Evolutionary conservation across 176 grass and related monocot species (phyloP), one percentile per base, ranked within the genome.

Genomic region (Panicum miliaceum): DNA sequence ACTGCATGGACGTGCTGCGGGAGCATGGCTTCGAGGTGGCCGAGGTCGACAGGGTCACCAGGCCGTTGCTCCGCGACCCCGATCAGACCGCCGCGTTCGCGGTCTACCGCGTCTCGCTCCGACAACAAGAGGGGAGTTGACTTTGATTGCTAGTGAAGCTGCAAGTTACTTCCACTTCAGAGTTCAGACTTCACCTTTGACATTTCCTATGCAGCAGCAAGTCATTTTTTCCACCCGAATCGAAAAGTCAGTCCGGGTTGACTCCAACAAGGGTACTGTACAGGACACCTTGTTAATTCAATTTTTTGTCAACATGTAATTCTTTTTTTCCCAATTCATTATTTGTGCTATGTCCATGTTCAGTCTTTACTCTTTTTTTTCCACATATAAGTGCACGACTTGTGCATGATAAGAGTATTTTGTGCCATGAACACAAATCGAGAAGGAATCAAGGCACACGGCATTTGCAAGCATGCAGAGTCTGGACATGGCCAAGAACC

Each of bases 1-100:
- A 89, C 0, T 89, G 94, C 79, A 13, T 93, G 67, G 82, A 83
- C 53, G 86, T 84, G 77, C 85, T 93, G 34, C 12, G 81, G 29
- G 73, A 79, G 15, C 40, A 89, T 4, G 91, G 89, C 18, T 91
- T 93, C 18, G 68, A 91, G 37, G 86, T 81, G 68, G 72, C 14
- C 73, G 73, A 91, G 78, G 77, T 88, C 29, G 61, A 71, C 61
- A 77, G 57, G 69, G 67, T 75, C 46, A 79, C 36, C 6, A 58
- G 68, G 41, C 68, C 81, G 58, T 61, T 93, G 81, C 25, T 83
- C 63, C 71, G 73, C 9, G 46, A 85, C 56, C 56, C 81, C 0
- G 29, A 20, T 0, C 73, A 91, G 73, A 48, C 2, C 1, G 78
- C 86, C 26, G 3, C n/a, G 27, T 93, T 96, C 70, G 81, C 74